Base-by-base conservation (phyloP, 176 grass and related monocot genomes). In the Paspalum notatum region DNA sequence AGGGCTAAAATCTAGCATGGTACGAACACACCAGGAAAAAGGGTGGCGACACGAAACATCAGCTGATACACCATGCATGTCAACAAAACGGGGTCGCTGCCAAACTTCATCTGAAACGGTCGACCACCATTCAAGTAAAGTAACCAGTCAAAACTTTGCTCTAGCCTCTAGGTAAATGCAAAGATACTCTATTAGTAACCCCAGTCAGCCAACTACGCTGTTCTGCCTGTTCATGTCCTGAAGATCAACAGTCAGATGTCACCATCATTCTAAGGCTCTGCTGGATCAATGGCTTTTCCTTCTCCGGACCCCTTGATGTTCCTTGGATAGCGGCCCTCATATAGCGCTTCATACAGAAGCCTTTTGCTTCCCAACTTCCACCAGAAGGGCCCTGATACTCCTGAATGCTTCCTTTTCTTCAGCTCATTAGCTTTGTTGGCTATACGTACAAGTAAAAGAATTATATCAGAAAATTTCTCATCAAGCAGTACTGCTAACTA, bases 281-380 rank as follows among this genome's bases (percentile, higher is more conserved):
- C 54, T 69, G 62, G 66, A 76, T 54, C 47, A 40, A 14, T 44
- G 9, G 7, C 32, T 68, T 83, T 83, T 89, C 58, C 51, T 76
- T 88, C 86, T 20, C 47, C 52, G 37, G 69, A 82, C 12, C 20
- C 79, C 71, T 50, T 81, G 61, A 85, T 73, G 59, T 72, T 83
- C 73, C 62, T 91, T 22, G 79, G 54, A 71, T 22, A 62, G 11
- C 42, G 71, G 56, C 86, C 74, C 74, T 80, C 87, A 38, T 80
- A 89, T 4, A 98, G 80, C 4, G 89, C 70, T 84, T 93, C 44
- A 20, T 93, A 98, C 52, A 93, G 50, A 85, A 95, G 74, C 72
- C 90, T 91, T 86, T 98, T 98, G 70, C 95, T 93, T 62, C 92
- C 88, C 89, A 91, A 93, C 86, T 91, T 92, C 95, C 95, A 98